Evolutionary conservation across 805 yeast species (phyloP), one percentile per base, ranked within the genome.

Genomic region (Starmerella kuoi): DNA sequence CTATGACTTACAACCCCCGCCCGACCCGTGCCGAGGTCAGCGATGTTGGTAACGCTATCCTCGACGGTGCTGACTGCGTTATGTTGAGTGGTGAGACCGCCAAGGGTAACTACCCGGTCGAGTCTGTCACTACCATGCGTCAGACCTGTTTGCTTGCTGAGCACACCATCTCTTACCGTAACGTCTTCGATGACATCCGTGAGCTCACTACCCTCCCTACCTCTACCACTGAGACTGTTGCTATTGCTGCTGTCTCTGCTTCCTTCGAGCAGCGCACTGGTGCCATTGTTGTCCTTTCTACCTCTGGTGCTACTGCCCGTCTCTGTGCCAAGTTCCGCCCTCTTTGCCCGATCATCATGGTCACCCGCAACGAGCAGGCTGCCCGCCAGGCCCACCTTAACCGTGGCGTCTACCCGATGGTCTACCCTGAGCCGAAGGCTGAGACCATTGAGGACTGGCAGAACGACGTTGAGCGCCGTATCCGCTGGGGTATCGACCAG

Each of bases 51-150:
- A 91, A 91, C 69, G 98, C 98, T 58, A 83, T 91, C 55, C 76
- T 91, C 64, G 98, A 91, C 63, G 98, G 98, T 70, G 96, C 97
- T 61, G 98, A 91, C 73, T 91, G 98, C 82, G 97, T 91, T 64
- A 91, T 91, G 98, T 77, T 91, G 65, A 82, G 94, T 45, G 98
- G 98, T 66, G 98, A 91, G 74, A 91, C 98, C 59, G 98, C 98
- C 62, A 91, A 91, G 79, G 98, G 98, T 74, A 77, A 78, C 75
- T 91, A 91, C 74, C 98, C 98, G 65, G 67, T 79, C 51, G 94
- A 91, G 73, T 95, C 98, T 51, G 98, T 91, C 53, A 74, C 87
- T 55, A 87, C 91, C 87, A 91, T 91, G 98, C 95, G 87, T 71
- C 88, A 87, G 74, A 91, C 96, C 52, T 77, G 93, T 61, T 68